Evolutionary conservation across 2,329 filamentous ascomycete genomes (phyloP), one percentile per base, ranked within the genome.

Genomic region (Ramichloridium luteum): DNA sequence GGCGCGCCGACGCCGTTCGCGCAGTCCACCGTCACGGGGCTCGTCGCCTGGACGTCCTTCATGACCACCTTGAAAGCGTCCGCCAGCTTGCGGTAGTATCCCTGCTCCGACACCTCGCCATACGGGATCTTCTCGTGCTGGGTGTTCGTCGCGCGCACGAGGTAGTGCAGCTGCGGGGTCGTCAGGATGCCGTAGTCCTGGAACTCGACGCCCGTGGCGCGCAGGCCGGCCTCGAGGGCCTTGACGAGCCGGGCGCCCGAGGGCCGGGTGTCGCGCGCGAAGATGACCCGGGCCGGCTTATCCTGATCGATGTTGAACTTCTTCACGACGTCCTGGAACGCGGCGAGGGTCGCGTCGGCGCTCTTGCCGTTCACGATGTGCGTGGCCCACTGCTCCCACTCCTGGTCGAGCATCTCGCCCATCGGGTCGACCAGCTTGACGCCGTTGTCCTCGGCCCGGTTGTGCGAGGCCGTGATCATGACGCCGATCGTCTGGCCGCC

Each of bases 111-210:
- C 32, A 84, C 73, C 53, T 84, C 76, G 35, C 90, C 90, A 54
- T 96, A 98, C 12, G 84, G 73, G 46, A 85, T 77, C 34, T 80
- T 77, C 2, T 83, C 92, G 39, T 80, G 82, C 49, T 90, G 72
- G 1, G 88, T 96, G 63, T 98, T 98, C 61, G 85, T 73, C 58
- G 86, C 93, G 43, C 90, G 82, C 17, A 88, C 88, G 43, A 96
- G 69, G 61, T 98, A 98, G 65, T 98, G 90, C 36, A 98, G 71
- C 62, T 96, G 90, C n/a, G 90, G 90, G 3, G 90, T 98, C 9
- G 90, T 96, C 50, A 94, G 68, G 54, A 86, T 77, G 60, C 88
- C 90, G 64, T 77, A 88, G 65, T 96, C 88, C 51, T 74, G 74
- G 53, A 74, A 78, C 38, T 83, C 74, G 33, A 79, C 74, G 34